Evolutionary conservation across 2,329 filamentous ascomycete genomes (phyloP).

Genomic region (Dactylonectria macrodidyma): DNA sequence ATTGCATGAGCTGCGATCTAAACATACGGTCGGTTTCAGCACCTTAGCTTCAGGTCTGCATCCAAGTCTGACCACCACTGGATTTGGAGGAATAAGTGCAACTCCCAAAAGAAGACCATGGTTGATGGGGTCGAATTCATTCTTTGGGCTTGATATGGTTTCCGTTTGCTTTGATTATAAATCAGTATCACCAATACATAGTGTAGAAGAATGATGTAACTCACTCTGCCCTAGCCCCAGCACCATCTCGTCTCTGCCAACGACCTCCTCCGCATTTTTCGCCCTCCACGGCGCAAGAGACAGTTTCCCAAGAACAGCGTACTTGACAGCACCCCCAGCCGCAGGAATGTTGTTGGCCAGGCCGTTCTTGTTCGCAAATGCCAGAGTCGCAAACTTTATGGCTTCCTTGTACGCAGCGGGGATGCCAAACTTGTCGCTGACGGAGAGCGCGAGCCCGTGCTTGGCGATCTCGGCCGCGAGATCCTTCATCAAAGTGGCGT

Average conservation of each 20-base stretch:
- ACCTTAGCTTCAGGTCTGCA: not conserved
- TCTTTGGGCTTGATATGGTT: not conserved
- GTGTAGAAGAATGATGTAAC: not conserved
- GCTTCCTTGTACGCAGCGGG: constrained; percentile 51
- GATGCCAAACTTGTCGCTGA: constrained; percentile 49
- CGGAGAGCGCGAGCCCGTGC: constrained; percentile 37
- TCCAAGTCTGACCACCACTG: not conserved
- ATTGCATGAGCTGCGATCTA: too few species aligned
- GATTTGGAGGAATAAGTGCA: too few species aligned
- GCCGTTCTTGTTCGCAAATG: constrained; percentile 43
- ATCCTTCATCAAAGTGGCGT: constrained; percentile 42
- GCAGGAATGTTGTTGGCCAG: constrained; percentile 51
- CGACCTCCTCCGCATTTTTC: not conserved
- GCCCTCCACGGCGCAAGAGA: constrained; percentile 39
- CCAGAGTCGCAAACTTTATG: constrained; percentile 51
- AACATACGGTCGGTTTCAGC: not conserved
- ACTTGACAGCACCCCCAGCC: constrained; percentile 46
- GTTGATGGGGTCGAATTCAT: too few species aligned
- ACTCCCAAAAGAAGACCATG: too few species aligned
- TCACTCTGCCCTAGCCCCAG: not conserved
- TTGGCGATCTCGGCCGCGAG: constrained; percentile 32
- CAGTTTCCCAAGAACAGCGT: constrained; percentile 48
- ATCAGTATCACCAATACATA: not conserved
- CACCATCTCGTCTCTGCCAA: not conserved
- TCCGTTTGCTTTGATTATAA: not conserved